phyloP scores from a whole-genome alignment of 345 rosid species.

The Acer campestre region DNA sequence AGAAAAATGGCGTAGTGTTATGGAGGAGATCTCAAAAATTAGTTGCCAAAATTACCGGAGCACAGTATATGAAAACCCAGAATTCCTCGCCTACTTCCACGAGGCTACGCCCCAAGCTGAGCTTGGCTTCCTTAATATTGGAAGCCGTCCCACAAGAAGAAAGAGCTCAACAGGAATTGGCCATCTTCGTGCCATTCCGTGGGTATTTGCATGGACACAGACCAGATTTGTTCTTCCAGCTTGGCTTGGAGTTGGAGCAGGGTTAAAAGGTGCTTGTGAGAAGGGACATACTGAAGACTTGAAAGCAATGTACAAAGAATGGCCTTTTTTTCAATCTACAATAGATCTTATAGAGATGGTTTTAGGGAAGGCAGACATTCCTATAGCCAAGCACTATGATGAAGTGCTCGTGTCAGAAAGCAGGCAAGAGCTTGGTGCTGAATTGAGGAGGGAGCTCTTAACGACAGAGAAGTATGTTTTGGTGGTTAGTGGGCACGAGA shows the following conservation, averaged over 20 bases:
- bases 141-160: slow-evolving; percentile 91
- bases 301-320: slow-evolving; percentile 84
- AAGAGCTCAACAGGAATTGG: slow-evolving; percentile 89
- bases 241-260: slow-evolving; percentile 98
- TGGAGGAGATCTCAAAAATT: slow-evolving; percentile 92
- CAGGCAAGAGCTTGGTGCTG: slow-evolving; percentile 72
- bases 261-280: slow-evolving; percentile 76
- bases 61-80: slow-evolving; percentile 89
- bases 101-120: slow-evolving; percentile 99
- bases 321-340: slow-evolving; percentile 95
- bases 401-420: slow-evolving; percentile 78
- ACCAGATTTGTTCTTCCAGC: slow-evolving; percentile 98
- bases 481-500: slow-evolving; percentile 75
- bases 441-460: slow-evolving; percentile 65
- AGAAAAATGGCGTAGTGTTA: slow-evolving; percentile 85
- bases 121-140: slow-evolving; percentile 92
- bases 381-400: slow-evolving; percentile 87
- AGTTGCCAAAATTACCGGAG: slow-evolving; percentile 74
- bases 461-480: slow-evolving; percentile 74
- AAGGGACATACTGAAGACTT: slow-evolving; percentile 77
- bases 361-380: slow-evolving; percentile 81
- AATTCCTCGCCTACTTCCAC: slow-evolving; percentile 85
- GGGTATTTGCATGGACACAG: slow-evolving; percentile 99
- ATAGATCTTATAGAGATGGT: slow-evolving; percentile 98
- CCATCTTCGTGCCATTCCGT: slow-evolving; percentile 96